Percentiles rank a stretch among this genome's conserved stretches.
phyloP scores from a whole-genome alignment of 1,139 yeast genomes.

The Candida pseudoviswanathii region DNA sequence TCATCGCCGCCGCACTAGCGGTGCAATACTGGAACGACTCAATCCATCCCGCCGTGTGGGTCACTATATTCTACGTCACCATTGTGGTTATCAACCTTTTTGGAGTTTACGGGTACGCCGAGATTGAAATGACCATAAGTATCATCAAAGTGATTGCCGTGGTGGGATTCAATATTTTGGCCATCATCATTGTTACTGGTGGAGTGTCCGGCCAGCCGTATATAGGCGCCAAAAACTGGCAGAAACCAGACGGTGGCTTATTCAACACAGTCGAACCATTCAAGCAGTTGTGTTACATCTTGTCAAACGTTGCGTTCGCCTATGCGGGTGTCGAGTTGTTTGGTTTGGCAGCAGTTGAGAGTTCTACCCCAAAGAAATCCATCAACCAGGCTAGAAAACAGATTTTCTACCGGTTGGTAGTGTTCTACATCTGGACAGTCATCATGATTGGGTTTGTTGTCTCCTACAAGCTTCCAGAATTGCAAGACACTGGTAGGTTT shows the following conservation, averaged over 20 bases:
- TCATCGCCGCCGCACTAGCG: slow-evolving; percentile 42
- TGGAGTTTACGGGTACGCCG: slow-evolving; percentile 41
- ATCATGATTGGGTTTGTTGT: slow-evolving; percentile 36
- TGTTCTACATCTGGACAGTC: slow-evolving; percentile 32
- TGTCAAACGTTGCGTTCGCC: slow-evolving; percentile 28
- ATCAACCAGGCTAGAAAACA: slow-evolving; percentile 39
- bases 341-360: slow-evolving; percentile 40
- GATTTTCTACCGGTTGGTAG: slow-evolving; percentile 36
- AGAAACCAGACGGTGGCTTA: slow-evolving; percentile 32
- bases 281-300: slow-evolving; percentile 26
- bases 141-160: slow-evolving; percentile 35
- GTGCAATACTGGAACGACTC: slow-evolving; percentile 31
- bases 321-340: slow-evolving; percentile 33
- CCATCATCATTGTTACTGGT: slow-evolving; percentile 32
- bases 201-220: slow-evolving; percentile 32
- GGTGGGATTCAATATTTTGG: slow-evolving; percentile 33
- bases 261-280: slow-evolving; percentile 30
- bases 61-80: slow-evolving; percentile 32
- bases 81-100: slow-evolving; percentile 33
- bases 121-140: slow-evolving; percentile 34
- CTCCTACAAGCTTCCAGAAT: slow-evolving; percentile 25
- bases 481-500: slow-evolving; percentile 15
- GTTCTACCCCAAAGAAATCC: slow-evolving; percentile 33
- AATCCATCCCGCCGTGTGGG: slow-evolving; percentile 33
- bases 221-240: slow-evolving; percentile 39